These are phyloP conservation scores for Stenogyne calaminthoides DNA, from an alignment of 305 asterid genomes.

Conservation along the genomic window DNA sequence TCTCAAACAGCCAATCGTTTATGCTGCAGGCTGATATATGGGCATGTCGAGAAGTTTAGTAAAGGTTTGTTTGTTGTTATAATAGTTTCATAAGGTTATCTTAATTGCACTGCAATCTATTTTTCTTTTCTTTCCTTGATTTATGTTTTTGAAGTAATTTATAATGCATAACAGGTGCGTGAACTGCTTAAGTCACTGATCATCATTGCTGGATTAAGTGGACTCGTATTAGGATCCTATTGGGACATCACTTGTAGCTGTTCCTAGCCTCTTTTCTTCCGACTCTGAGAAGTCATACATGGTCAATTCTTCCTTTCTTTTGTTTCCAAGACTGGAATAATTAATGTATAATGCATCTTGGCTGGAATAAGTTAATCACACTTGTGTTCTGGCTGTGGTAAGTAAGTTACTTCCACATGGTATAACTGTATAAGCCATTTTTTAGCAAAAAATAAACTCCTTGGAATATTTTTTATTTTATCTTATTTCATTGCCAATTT, in stretches of 20 bases:
- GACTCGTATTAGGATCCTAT: slow-evolving; percentile 59
- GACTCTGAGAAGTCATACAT: slow-evolving; percentile 58
- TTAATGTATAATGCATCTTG: too few species aligned
- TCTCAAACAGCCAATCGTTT: slow-evolving; percentile 90
- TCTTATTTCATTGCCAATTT: neutral
- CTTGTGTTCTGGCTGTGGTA: too few species aligned
- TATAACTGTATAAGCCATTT: neutral
- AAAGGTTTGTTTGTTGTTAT: slow-evolving; percentile 50
- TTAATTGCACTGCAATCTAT: slow-evolving; percentile 6
- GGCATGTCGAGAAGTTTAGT: slow-evolving; percentile 61
- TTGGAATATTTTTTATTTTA: neutral
- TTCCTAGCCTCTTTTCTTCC: slow-evolving; percentile 70
- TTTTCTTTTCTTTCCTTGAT: neutral
- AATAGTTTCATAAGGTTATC: neutral
- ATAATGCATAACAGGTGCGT: slow-evolving; percentile 50
- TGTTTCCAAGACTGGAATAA: too few species aligned
- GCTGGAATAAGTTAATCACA: too few species aligned
- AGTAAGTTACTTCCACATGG: neutral
- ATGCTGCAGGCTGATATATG: slow-evolving; percentile 81
- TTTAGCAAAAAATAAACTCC: neutral
- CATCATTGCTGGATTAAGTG: slow-evolving; percentile 67
- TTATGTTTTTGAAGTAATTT: slow-evolving; percentile 8
- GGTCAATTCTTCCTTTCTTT: slow-evolving; percentile 41
- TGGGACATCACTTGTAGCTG: slow-evolving; percentile 67
- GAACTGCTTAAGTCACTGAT: slow-evolving; percentile 63